Evolutionary conservation across 306 rosid genomes (phyloP).

Genomic region (Inga leiocalycina): DNA sequence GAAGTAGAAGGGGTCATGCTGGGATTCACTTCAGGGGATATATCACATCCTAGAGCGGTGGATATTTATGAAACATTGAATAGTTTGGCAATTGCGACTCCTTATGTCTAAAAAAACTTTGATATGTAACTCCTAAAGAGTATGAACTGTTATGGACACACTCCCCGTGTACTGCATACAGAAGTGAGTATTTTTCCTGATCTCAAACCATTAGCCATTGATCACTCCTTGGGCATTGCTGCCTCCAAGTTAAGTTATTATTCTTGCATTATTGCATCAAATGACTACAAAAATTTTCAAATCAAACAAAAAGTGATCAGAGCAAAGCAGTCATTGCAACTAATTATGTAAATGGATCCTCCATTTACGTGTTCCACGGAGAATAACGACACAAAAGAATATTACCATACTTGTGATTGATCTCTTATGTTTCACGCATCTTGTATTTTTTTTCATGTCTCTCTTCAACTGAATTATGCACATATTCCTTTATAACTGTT

Average conservation of each 20-base stretch:
- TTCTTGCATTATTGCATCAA: too few relatives aligned
- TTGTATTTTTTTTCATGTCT: too few relatives aligned
- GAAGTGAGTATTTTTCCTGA: not conserved
- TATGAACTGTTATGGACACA: not conserved
- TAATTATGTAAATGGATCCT: not conserved
- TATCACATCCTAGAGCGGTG: conserved; percentile 42
- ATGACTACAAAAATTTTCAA: too few relatives aligned
- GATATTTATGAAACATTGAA: conserved; percentile 43
- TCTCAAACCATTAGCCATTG: too few relatives aligned
- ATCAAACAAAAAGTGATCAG: too few relatives aligned
- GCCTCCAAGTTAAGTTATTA: too few relatives aligned
- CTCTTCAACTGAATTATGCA: not conserved
- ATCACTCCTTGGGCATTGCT: too few relatives aligned
- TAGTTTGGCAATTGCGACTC: conserved; percentile 24
- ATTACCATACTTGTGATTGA: not conserved
- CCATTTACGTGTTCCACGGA: not conserved
- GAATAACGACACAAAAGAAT: not conserved
- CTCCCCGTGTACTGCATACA: not conserved
- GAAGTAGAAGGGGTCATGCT: conserved; percentile 45
- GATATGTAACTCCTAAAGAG: not conserved
- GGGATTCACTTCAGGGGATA: conserved; percentile 56
- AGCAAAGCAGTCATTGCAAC: too few relatives aligned
- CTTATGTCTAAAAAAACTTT: not conserved
- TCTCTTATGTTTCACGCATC: not conserved
- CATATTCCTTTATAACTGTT: not conserved